Evolutionary conservation across 495 filamentous ascomycete genomes (phyloP).

Genomic region (Aspergillus sparsus): DNA sequence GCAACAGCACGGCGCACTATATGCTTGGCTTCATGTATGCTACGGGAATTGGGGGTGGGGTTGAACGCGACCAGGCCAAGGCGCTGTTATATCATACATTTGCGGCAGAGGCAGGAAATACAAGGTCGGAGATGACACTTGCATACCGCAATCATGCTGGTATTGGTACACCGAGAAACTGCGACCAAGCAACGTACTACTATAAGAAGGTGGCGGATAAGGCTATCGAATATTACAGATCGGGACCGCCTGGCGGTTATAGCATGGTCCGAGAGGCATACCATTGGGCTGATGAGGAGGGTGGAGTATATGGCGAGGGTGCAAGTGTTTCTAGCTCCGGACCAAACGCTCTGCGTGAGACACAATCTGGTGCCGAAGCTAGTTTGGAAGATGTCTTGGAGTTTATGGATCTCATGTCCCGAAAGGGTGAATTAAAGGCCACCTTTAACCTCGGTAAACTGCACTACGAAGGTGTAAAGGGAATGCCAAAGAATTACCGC

Average conservation of each 20-base stretch:
- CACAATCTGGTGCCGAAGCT: slow-evolving; percentile 72
- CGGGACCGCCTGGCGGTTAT: slow-evolving; percentile 89
- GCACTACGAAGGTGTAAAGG: slow-evolving; percentile 84
- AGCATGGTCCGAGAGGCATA: slow-evolving; percentile 73
- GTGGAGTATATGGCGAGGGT: slow-evolving; percentile 92
- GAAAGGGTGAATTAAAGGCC: slow-evolving; percentile 90
- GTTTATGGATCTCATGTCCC: slow-evolving; percentile 89
- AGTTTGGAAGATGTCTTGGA: slow-evolving; percentile 92
- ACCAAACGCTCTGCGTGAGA: slow-evolving; percentile 72
- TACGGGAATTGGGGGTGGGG: slow-evolving; percentile 81
- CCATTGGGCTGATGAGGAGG: slow-evolving; percentile 78
- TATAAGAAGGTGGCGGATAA: slow-evolving; percentile 96
- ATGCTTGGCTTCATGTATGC: slow-evolving; percentile 98
- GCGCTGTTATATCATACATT: slow-evolving; percentile 93
- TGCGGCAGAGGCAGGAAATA: slow-evolving; percentile 81
- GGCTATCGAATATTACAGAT: slow-evolving; percentile 78
- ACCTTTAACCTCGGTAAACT: slow-evolving; percentile 86
- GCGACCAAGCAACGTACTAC: slow-evolving; percentile 79
- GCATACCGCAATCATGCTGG: slow-evolving; percentile 85
- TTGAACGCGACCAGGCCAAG: slow-evolving; percentile 87
- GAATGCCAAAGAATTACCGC: slow-evolving; percentile 69
- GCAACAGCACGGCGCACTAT: slow-evolving; percentile 88
- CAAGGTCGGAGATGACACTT: slow-evolving; percentile 88
- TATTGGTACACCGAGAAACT: slow-evolving; percentile 81
- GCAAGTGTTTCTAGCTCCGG: slow-evolving; percentile 90